phyloP scores from a whole-genome alignment of 306 rosid genomes.

The Inga laurina region DNA sequence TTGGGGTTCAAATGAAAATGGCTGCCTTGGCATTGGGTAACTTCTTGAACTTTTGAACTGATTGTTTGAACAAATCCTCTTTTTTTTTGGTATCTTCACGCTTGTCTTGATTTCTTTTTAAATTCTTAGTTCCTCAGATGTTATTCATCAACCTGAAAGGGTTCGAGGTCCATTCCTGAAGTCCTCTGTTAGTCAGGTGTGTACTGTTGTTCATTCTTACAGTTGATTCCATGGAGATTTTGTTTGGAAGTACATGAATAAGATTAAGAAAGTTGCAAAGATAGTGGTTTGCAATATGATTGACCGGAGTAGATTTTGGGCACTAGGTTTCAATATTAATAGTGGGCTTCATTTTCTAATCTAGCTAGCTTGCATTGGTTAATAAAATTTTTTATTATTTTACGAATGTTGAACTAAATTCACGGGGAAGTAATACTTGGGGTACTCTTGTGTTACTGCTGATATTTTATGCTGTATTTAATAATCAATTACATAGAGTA shows the following conservation, averaged over 20 bases:
- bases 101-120: slow-evolving; percentile 16
- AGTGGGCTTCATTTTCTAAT: background rate
- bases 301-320: background rate
- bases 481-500: slow-evolving; percentile 2
- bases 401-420: slow-evolving; percentile 8
- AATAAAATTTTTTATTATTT: slow-evolving; percentile 13
- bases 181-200: slow-evolving; percentile 74
- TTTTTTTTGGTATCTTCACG: slow-evolving; percentile 6
- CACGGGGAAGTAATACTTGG: background rate
- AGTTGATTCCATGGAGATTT: background rate
- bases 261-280: background rate
- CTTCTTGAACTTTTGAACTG: slow-evolving; percentile 25
- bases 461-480: slow-evolving; percentile 11
- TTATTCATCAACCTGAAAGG: slow-evolving; percentile 71
- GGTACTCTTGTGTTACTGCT: slow-evolving; percentile 2
- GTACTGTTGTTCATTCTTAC: slow-evolving; percentile 13
- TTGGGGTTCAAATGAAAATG: slow-evolving; percentile 99
- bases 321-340: background rate
- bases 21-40: slow-evolving; percentile 95
- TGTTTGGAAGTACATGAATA: background rate
- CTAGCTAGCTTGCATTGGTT: background rate
- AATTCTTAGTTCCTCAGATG: slow-evolving; percentile 60
- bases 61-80: slow-evolving; percentile 20
- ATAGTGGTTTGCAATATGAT: background rate
- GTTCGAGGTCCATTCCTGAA: slow-evolving; percentile 76